phyloP scores from a whole-genome alignment of 257 asterid species.

The Capsicum chinense region DNA sequence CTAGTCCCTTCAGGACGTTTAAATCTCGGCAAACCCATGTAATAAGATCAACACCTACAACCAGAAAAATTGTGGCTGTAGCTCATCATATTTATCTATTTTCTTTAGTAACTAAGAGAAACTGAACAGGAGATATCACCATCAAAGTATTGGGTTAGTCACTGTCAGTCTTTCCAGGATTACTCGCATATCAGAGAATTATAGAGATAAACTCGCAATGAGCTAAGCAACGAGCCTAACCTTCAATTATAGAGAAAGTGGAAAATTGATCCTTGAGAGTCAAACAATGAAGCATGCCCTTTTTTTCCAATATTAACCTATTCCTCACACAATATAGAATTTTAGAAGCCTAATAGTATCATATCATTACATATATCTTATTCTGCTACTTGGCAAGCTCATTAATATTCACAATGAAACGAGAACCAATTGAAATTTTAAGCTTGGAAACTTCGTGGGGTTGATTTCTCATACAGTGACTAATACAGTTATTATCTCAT shows the following conservation, averaged over 20 bases:
- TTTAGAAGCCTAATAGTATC: background rate
- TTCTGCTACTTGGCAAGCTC: background rate
- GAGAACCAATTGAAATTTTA: background rate
- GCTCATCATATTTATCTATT: background rate
- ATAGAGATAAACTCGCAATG: background rate
- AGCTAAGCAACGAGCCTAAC: background rate
- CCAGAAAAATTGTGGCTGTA: background rate
- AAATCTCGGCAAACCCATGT: constrained; percentile 82
- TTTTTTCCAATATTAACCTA: background rate
- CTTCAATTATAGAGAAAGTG: background rate
- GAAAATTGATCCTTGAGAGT: background rate
- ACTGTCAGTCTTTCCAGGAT: background rate
- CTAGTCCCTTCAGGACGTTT: constrained; percentile 58
- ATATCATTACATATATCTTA: background rate
- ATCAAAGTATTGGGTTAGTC: background rate
- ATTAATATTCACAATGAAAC: background rate
- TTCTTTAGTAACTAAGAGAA: background rate
- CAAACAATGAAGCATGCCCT: background rate
- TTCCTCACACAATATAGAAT: background rate
- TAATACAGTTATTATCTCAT: background rate
- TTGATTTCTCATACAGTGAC: background rate
- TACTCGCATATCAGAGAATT: background rate
- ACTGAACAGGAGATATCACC: background rate
- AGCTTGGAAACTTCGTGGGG: background rate
- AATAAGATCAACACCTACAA: constrained; percentile 28